A percentile compares a stretch with the other conserved stretches of the same genome.
phyloP scores from a whole-genome alignment of 805 yeast species.

The Torulaspora indica region DNA sequence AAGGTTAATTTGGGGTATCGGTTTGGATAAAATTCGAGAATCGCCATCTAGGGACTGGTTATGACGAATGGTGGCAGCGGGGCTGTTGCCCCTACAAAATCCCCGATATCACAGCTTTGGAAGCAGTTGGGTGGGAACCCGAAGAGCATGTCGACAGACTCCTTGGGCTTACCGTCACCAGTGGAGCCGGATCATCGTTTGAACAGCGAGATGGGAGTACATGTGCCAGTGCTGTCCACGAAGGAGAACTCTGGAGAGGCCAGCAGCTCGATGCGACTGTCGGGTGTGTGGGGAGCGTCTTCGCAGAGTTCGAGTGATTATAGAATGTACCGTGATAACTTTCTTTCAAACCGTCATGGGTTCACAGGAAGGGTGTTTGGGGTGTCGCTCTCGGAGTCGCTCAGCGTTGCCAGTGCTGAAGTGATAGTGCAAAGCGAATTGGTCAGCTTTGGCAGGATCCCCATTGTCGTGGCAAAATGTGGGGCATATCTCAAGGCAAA shows the following conservation, averaged over 20 bases:
- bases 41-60: background rate
- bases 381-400: slow-evolving; percentile 64
- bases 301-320: slow-evolving; percentile 16
- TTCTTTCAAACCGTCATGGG: slow-evolving; percentile 36
- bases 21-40: slow-evolving; percentile 2
- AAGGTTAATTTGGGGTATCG: background rate
- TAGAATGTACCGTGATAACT: slow-evolving; percentile 38
- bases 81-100: slow-evolving; percentile 20
- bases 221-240: slow-evolving; percentile 4
- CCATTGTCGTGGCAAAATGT: slow-evolving; percentile 92
- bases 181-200: slow-evolving; percentile 1
- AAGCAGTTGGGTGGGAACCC: slow-evolving; percentile 32
- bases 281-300: slow-evolving; percentile 5
- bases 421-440: slow-evolving; percentile 59
- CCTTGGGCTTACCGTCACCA: slow-evolving; percentile 15
- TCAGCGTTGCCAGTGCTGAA: slow-evolving; percentile 60
- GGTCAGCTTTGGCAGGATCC: slow-evolving; percentile 81
- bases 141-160: slow-evolving; percentile 34
- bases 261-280: background rate
- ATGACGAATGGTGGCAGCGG: slow-evolving; percentile 10
- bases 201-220: slow-evolving; percentile 1
- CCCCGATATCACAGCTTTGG: slow-evolving; percentile 30
- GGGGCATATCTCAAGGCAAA: slow-evolving; percentile 78
- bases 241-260: slow-evolving; percentile 2
- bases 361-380: slow-evolving; percentile 63